These are phyloP conservation scores for Solanum phureja DNA, from an alignment of 257 asterid species.

Conservation along the genomic window DNA sequence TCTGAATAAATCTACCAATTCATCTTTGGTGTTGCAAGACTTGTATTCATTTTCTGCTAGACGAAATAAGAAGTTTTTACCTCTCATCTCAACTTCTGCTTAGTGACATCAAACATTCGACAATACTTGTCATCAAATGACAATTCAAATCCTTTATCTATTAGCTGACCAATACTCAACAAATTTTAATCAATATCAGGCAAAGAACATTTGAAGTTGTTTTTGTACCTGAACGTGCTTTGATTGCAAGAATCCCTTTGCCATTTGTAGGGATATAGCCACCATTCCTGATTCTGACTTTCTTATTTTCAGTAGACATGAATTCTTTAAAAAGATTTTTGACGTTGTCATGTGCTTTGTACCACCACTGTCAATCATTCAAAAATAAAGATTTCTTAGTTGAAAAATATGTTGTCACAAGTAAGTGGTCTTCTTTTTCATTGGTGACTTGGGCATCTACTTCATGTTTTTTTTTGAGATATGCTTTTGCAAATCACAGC, in stretches of 20 bases:
- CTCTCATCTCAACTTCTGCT: not conserved
- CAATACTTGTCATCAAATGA: not conserved
- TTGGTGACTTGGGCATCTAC: too few species aligned
- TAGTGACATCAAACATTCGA: not conserved
- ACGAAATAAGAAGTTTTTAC: too few species aligned
- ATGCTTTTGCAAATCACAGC: too few species aligned
- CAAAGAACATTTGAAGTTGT: not conserved
- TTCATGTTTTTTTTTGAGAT: too few species aligned
- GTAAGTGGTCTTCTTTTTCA: too few species aligned
- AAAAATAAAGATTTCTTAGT: too few species aligned
- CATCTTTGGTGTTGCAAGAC: not conserved
- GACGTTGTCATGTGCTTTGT: too few species aligned
- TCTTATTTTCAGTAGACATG: not conserved
- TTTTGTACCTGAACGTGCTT: not conserved
- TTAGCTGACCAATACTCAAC: not conserved
- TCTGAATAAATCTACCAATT: not conserved
- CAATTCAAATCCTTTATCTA: not conserved
- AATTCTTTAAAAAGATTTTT: too few species aligned
- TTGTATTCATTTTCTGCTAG: too few species aligned
- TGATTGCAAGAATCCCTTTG: not conserved
- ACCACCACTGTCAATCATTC: too few species aligned
- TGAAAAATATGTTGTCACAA: too few species aligned
- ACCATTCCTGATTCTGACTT: not conserved
- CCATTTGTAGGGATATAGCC: not conserved
- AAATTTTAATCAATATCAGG: not conserved